Base-by-base conservation (phyloP, 306 rosid genomes). In the Quercus cerris region DNA sequence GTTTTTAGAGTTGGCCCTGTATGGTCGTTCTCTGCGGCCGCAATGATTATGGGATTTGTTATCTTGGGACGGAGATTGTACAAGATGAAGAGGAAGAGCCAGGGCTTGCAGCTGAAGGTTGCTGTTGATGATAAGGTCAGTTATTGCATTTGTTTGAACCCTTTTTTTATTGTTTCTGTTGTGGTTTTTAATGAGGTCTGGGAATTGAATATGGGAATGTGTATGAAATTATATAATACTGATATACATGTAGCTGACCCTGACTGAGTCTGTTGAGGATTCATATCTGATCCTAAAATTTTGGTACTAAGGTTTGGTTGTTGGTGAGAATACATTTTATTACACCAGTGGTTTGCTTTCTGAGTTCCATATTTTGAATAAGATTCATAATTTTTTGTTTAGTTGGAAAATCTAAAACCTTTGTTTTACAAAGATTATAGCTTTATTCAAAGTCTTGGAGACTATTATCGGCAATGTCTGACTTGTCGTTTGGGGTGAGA, bases 61-160 rank as follows among this genome's bases (percentile, higher is more conserved):
- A 64, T 95, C 64, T 85, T 95, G 72, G 97, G 96, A 68, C 85
- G 96, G 86, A 89, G 85, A 70, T 61, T 93, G 73, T 90, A 87
- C 76, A 91, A 81, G 82, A 86, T 95, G 90, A 93, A 88, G 91
- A 81, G 88, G 78, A 95, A 86, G 93, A 91, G 80, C 64, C 99
- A 83, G 31, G 77, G 88, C 78, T 79, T 95, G 86, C 94, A 89
- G 82, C 90, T 93, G 81, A 93, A 93, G 85, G 93, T 95, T 70
- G 89, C 95, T 30, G 76, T 93, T 59, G 98, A 93, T 80, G 99
- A 91, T 82, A 95, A 95, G 97, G 99, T 95, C 61, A 46, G 87
- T 83, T 46, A n/a, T 77, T 80, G 73, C 64, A 0, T 70, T 30
- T 3, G 15, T 73, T 30, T 28, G 19, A 6, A 12, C 17, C 80